These are phyloP conservation scores for Lentinula boryana DNA, from an alignment of 768 basidiomycete genomes.

Conservation along the genomic window DNA sequence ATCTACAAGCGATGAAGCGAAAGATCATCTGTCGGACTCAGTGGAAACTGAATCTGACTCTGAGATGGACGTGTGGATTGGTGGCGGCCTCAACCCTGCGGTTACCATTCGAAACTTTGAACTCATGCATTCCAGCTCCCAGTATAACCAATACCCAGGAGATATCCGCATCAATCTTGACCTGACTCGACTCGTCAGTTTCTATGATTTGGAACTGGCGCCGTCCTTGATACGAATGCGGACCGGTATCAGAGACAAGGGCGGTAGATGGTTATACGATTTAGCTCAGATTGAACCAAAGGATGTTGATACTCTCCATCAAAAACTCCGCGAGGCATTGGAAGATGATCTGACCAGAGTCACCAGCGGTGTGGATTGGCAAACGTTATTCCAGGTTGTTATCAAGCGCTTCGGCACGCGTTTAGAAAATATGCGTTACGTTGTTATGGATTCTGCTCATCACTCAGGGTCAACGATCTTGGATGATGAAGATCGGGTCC, in stretches of 20 bases:
- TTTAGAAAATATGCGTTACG: constrained; percentile 31
- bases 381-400: constrained; percentile 27
- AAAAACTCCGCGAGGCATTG: not conserved
- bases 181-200: not conserved
- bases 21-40: not conserved
- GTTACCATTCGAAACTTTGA: not conserved
- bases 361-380: constrained; percentile 37
- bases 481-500: constrained; percentile 8
- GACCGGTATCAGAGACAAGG: constrained; percentile 25
- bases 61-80: not conserved
- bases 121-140: not conserved
- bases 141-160: constrained; percentile 14
- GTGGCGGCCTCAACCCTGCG: constrained; percentile 1
- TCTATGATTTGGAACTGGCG: not conserved
- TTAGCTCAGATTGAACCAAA: not conserved
- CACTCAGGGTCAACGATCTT: constrained; percentile 5
- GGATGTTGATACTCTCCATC: constrained; percentile 8
- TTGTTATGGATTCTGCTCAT: constrained; percentile 19
- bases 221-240: not conserved
- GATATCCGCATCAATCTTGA: constrained; percentile 22
- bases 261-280: not conserved
- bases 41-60: not conserved
- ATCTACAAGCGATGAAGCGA: not conserved
- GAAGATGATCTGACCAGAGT: constrained; percentile 9
- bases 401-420: constrained; percentile 34